A percentile compares a stretch with the other conserved stretches of the same genome.
These are phyloP conservation scores for Petrea volubilis DNA, from an alignment of 257 asterid genomes.

Conservation along the genomic window DNA sequence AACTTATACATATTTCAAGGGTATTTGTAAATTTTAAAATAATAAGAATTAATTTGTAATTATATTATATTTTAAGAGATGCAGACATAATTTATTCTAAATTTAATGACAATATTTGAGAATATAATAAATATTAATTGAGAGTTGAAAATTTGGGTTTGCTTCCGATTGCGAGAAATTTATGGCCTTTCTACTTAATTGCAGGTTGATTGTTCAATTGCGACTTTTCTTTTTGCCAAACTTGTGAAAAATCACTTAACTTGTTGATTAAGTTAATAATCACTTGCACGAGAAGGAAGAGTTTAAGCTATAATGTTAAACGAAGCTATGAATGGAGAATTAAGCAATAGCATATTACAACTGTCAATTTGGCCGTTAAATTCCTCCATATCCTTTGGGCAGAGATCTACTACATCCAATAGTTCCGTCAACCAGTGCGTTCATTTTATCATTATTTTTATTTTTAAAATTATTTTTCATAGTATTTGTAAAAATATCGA, in stretches of 20 bases:
- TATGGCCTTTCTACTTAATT: background rate
- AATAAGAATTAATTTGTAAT: too few relatives aligned
- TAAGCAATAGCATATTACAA: background rate
- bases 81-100: too few relatives aligned
- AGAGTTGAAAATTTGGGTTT: background rate
- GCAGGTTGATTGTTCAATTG: background rate
- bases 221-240: background rate
- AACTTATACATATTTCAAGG: too few relatives aligned
- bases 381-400: background rate
- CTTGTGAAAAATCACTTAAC: background rate
- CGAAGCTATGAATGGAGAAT: background rate
- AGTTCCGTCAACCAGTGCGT: background rate
- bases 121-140: too few relatives aligned
- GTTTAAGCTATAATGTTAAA: background rate
- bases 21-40: too few relatives aligned
- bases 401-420: background rate
- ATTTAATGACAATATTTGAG: too few relatives aligned
- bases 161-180: background rate
- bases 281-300: background rate
- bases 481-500: too few relatives aligned
- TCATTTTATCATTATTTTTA: background rate
- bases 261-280: constrained; percentile 5
- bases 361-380: background rate
- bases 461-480: too few relatives aligned
- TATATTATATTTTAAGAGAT: too few relatives aligned